Base-by-base conservation (phyloP, 1,284 basidiomycete species). In the Naganishia cerealis region DNA sequence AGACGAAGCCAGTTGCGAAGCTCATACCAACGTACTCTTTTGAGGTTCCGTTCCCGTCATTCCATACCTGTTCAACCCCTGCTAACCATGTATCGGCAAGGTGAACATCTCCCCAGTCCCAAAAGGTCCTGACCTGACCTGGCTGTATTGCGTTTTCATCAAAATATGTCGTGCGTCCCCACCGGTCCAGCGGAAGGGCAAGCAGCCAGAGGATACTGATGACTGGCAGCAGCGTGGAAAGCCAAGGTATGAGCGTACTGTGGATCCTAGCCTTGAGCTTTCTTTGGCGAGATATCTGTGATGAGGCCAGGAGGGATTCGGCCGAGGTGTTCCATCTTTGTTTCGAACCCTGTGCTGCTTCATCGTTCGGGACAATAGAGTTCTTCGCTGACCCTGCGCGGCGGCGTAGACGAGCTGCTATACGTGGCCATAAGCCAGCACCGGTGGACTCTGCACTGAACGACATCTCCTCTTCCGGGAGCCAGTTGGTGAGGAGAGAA, bases 61-160 rank as follows among this genome's bases (percentile, higher is more conserved):
- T 54, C 55, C 84, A 83, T 67, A 94, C 79, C 33, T 72, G 75
- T 75, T 91, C 90, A 36, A 96, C 78, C 57, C 86, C 81, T 18
- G 83, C 85, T 1, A 95, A 84, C 76, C 91, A 91, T 38, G 74
- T 72, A 78, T 97, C 94, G 4, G 94, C 92, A 58, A 82, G 81
- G 71, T 90, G 88, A 6, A 96, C 94, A 63, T 96, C 88, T 59
- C 82, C 85, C 94, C 94, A 96, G 73, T 86, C 86, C 87, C 89
- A 96, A 74, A 92, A 87, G 13, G 90, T 91, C 67, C 87, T 90
- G 29, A 92, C 92, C 82, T 94, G 91, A 3, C 86, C 88, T 5
- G 94, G 93, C 75, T 92, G 90, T 33, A 97, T 81, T 0, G 94
- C 94, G 78, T 97, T 94, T 82, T 97, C 94, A 77, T 94, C 92